Percentiles rank a stretch among this genome's conserved stretches.
These are phyloP conservation scores for Histomonas meleagridis DNA, from an alignment of 208 protist species.

Conservation along the genomic window DNA sequence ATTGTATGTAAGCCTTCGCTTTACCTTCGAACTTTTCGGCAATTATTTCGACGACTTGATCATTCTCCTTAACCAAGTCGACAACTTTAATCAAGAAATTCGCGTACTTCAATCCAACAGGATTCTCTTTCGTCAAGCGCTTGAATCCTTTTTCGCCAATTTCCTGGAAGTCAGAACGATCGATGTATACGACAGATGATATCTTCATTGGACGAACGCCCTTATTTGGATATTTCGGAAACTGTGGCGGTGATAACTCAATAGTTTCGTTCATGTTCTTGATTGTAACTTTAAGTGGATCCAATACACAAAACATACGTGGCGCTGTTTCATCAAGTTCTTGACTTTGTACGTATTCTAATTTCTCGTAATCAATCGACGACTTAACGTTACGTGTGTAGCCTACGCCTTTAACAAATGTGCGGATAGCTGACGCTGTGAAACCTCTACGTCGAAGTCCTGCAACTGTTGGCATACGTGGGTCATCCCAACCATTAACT, in stretches of 20 bases:
- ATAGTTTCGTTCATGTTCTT: conserved; percentile 10
- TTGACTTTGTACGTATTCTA: conserved; percentile 39
- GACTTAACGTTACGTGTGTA: conserved; percentile 47
- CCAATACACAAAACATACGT: conserved; percentile 47
- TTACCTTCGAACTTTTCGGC: background rate
- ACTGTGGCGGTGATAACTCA: conserved; percentile 72
- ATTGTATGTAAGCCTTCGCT: conserved; percentile 50
- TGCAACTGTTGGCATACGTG: conserved; percentile 53
- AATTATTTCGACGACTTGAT: background rate
- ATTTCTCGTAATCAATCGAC: background rate
- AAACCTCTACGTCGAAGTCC: conserved; percentile 51
- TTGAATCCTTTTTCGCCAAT: background rate
- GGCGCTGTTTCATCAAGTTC: conserved; percentile 46
- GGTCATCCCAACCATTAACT: conserved; percentile 58
- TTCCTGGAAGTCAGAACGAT: conserved; percentile 78
- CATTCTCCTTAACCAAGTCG: conserved; percentile 33
- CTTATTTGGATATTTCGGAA: conserved; percentile 68
- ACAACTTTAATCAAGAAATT: background rate
- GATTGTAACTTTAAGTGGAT: conserved; percentile 47
- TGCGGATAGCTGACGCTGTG: conserved; percentile 44
- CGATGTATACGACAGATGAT: conserved; percentile 80
- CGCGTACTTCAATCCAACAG: conserved; percentile 29
- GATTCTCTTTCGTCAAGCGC: background rate
- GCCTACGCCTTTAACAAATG: conserved; percentile 47
- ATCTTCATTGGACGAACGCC: conserved; percentile 69